A percentile compares a stretch with the other conserved stretches of the same genome.
Evolutionary conservation across 2,329 filamentous ascomycete genomes (phyloP).

Genomic region (Domatiomyces globalis): DNA sequence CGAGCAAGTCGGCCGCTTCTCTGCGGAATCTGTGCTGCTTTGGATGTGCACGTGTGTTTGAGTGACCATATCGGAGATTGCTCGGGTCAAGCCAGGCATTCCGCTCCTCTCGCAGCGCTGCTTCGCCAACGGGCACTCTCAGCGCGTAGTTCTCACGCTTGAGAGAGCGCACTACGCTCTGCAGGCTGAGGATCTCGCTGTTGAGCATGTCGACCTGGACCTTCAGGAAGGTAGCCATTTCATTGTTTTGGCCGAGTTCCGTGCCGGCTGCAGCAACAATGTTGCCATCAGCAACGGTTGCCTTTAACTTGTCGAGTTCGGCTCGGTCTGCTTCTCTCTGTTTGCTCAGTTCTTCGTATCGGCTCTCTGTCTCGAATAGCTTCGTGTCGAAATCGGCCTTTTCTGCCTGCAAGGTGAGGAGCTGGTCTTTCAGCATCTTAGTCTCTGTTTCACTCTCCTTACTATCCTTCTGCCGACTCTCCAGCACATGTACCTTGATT

Average conservation of each 20-base stretch:
- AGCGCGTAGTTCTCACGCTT: slow-evolving; percentile 31
- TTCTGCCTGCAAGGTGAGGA: slow-evolving; percentile 27
- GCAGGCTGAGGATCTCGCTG: slow-evolving; percentile 29
- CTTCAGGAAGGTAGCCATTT: slow-evolving; percentile 29
- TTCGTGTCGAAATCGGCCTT: slow-evolving; percentile 22
- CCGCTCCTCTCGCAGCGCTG: slow-evolving; percentile 18
- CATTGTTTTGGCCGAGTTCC: slow-evolving; percentile 28
- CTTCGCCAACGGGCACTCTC: slow-evolving; percentile 8
- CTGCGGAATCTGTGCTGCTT: slow-evolving; percentile 16
- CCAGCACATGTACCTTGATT: slow-evolving; percentile 68
- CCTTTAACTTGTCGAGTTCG: slow-evolving; percentile 31
- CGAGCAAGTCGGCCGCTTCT: slow-evolving; percentile 30
- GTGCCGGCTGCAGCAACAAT: slow-evolving; percentile 23
- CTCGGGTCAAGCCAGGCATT: slow-evolving; percentile 30
- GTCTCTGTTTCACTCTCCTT: slow-evolving; percentile 52
- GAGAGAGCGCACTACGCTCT: slow-evolving; percentile 33
- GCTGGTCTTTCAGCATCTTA: slow-evolving; percentile 30
- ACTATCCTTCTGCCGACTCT: slow-evolving; percentile 73
- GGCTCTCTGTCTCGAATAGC: slow-evolving; percentile 24
- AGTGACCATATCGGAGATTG: slow-evolving; percentile 1
- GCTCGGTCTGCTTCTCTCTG: slow-evolving; percentile 29
- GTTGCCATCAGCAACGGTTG: slow-evolving; percentile 25
- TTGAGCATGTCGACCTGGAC: slow-evolving; percentile 12
- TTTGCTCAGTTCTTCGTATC: slow-evolving; percentile 26
- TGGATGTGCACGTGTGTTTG: neutral